A percentile compares a stretch with the other conserved stretches of the same genome.
These are phyloP conservation scores for Glomus cerebriforme DNA, from an alignment of 192 early-diverging fungal species.

Conservation along the genomic window DNA sequence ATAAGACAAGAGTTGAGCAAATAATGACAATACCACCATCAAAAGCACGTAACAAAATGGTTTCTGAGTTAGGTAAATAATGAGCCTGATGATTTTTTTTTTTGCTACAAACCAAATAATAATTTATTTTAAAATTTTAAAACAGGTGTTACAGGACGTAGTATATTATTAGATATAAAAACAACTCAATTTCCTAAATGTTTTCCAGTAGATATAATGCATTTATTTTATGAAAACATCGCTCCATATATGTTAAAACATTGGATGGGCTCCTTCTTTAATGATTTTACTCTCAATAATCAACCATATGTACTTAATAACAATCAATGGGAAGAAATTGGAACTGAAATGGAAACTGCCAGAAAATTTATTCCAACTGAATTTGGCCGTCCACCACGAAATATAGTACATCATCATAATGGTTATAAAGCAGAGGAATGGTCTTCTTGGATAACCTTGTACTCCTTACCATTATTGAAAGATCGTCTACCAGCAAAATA, in stretches of 20 bases:
- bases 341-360: background rate
- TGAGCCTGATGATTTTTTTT: no score
- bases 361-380: background rate
- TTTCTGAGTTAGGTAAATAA: background rate
- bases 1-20: background rate
- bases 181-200: background rate
- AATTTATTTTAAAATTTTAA: background rate
- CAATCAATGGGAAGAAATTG: background rate
- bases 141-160: background rate
- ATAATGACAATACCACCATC: background rate
- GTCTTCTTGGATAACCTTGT: background rate
- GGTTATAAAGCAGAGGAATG: background rate
- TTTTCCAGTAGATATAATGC: conserved; percentile 14
- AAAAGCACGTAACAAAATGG: background rate
- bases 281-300: background rate
- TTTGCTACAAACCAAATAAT: background rate
- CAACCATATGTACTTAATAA: background rate
- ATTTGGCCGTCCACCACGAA: background rate
- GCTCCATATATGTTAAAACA: background rate
- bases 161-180: background rate
- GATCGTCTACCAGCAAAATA: background rate
- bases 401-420: background rate
- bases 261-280: background rate
- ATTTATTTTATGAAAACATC: conserved; percentile 12
- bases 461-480: background rate